Evolutionary conservation across 1,284 basidiomycete species (phyloP), one percentile per base, ranked within the genome.

Genomic region (Bothia castanella): DNA sequence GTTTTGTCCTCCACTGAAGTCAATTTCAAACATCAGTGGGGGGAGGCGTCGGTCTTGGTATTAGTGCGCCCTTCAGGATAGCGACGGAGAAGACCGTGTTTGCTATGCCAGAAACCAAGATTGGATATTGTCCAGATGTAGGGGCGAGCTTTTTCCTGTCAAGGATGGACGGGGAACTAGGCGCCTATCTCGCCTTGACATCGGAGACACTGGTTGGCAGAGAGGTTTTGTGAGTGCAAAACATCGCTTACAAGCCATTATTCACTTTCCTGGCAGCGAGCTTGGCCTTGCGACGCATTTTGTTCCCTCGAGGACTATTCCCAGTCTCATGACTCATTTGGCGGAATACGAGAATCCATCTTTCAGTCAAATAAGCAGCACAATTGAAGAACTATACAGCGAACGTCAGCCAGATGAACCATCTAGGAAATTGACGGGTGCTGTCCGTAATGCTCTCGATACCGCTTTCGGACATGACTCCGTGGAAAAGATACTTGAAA

Each of bases 101-200:
- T 66, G 89, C 94, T n/a, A 99, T 99, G 96, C 97, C 97, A 31
- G 94, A 97, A 72, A 91, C 91, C 20, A 92, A 90, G 66, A 95
- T 96, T 57, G 93, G 90, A 36, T 89, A 87, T 61, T 85, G 77
- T 60, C 93, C 92, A 27, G 92, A 96, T 69, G 96, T 99, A 43
- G 97, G 97, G 32, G 89, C 89, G 37, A 94, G 83, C 59, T 89
- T 87, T 72, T 94, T 93, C 72, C 76, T 99, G 47, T 85, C 93
- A 25, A 82, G 87, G 58, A 73, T 99, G 49, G 97, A 99, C 66
- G 97, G 97, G 14, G 78, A 90, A 58, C 69, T 98, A 47, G 97
- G 97, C 36, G 89, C 91, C 17, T 99, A 97, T 75, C 82, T 99
- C 49, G 91, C 86, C n/a, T 72, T 99, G 61, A 98, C 96, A 5